These are phyloP conservation scores for Fusarium humuli DNA, from an alignment of 2,329 filamentous ascomycete species.

Conservation along the genomic window DNA sequence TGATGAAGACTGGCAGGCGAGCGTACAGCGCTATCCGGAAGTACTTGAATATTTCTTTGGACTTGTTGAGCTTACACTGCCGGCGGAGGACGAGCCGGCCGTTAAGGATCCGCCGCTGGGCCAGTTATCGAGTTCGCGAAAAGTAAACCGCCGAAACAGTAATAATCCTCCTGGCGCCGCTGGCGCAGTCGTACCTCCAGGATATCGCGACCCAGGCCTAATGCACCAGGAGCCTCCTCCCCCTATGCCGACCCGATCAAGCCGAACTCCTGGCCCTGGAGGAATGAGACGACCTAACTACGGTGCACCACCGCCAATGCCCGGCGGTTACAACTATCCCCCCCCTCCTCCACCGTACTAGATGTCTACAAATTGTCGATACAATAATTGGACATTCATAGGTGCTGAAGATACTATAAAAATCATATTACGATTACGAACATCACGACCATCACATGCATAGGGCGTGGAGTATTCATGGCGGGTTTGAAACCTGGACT, in stretches of 20 bases:
- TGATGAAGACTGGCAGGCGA: constrained; percentile 81
- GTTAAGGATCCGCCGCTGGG: constrained; percentile 72
- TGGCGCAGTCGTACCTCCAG: constrained; percentile 43
- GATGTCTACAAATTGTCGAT: constrained; percentile 10
- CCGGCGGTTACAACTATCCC: constrained; percentile 37
- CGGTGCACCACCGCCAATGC: constrained; percentile 39
- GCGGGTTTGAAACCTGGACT: constrained; percentile 43
- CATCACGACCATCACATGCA: constrained; percentile 47
- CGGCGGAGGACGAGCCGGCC: constrained; percentile 68
- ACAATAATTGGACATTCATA: constrained; percentile 25
- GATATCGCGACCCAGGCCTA: constrained; percentile 43
- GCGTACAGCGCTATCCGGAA: constrained; percentile 81
- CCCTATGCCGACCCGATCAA: constrained; percentile 38
- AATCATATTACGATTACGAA: constrained; percentile 46
- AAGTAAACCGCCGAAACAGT: constrained; percentile 56
- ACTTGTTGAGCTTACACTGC: constrained; percentile 74
- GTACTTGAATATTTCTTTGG: constrained; percentile 85
- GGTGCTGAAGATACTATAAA: constrained; percentile 29
- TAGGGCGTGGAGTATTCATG: constrained; percentile 45
- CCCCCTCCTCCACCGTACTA: constrained; percentile 31
- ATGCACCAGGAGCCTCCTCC: constrained; percentile 43
- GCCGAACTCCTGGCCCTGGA: constrained; percentile 46
- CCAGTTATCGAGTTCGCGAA: constrained; percentile 62
- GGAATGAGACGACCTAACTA: constrained; percentile 42
- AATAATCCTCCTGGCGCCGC: constrained; percentile 50